These are phyloP conservation scores for Plectranthus barbatus DNA, from an alignment of 257 asterid species.

Conservation along the genomic window DNA sequence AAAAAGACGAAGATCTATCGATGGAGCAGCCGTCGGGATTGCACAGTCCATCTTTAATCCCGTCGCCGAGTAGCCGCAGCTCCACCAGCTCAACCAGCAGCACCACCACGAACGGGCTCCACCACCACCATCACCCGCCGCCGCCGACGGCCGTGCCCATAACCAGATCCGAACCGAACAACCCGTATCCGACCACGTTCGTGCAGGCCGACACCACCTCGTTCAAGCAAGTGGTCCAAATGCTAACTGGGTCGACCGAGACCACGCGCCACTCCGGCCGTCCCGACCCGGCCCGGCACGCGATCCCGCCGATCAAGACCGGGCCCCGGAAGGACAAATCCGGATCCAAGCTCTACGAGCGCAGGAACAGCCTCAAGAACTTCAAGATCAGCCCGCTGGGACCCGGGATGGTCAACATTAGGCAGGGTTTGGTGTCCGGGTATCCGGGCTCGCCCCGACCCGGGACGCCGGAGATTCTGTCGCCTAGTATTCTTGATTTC, in stretches of 20 bases:
- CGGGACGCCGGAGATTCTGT: constrained; percentile 48
- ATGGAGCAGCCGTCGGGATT: constrained; percentile 43
- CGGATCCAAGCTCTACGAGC: constrained; percentile 66
- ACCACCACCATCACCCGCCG: neutral
- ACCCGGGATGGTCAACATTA: constrained; percentile 31
- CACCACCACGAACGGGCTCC: constrained; percentile 18
- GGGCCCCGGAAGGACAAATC: constrained; percentile 57
- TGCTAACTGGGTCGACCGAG: constrained; percentile 80
- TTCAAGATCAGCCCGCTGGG: constrained; percentile 73
- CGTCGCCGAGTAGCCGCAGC: constrained; percentile 26
- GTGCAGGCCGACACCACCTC: too few relatives aligned
- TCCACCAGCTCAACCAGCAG: constrained; percentile 30
- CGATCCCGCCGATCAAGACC: constrained; percentile 57
- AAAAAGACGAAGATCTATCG: constrained; percentile 17
- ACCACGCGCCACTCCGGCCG: constrained; percentile 35
- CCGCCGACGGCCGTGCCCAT: constrained; percentile 43
- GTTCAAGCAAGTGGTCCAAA: too few relatives aligned
- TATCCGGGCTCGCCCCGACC: constrained; percentile 54
- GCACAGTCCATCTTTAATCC: constrained; percentile 18
- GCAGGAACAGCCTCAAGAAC: constrained; percentile 58
- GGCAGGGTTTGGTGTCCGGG: constrained; percentile 24
- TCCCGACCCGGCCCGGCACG: constrained; percentile 33
- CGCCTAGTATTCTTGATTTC: constrained; percentile 83
- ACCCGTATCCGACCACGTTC: constrained; percentile 77
- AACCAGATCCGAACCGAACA: constrained; percentile 84